Evolutionary conservation across 2,329 filamentous ascomycete species (phyloP).

Genomic region (Graphium sp.): DNA sequence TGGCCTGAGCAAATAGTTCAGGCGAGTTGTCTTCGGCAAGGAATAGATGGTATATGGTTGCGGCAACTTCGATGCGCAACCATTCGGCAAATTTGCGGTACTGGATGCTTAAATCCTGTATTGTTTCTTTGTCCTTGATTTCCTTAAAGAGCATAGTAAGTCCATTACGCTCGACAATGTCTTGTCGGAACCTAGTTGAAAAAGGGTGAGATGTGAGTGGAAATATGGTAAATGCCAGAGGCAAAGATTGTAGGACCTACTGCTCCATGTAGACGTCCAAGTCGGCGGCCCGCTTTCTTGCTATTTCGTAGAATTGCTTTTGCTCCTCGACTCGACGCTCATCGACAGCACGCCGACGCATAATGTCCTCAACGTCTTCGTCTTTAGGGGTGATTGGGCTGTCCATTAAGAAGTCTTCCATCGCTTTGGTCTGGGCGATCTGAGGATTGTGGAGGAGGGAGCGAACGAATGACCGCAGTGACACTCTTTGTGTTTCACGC

Average conservation of each 20-base stretch:
- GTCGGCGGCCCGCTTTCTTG: slow-evolving; percentile 74
- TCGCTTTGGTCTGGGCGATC: slow-evolving; percentile 65
- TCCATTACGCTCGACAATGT: slow-evolving; percentile 58
- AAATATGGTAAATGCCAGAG: background rate
- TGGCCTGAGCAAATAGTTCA: slow-evolving; percentile 85
- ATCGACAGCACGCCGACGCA: slow-evolving; percentile 66
- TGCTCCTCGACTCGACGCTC: slow-evolving; percentile 84
- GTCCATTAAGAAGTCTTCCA: slow-evolving; percentile 66
- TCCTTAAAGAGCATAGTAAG: slow-evolving; percentile 85
- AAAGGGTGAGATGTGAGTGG: background rate
- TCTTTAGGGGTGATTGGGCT: slow-evolving; percentile 60
- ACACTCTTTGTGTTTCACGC: slow-evolving; percentile 81
- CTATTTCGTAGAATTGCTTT: slow-evolving; percentile 88
- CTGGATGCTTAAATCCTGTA: slow-evolving; percentile 78
- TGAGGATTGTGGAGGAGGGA: slow-evolving; percentile 72
- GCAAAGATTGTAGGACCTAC: slow-evolving; percentile 25
- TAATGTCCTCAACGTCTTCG: slow-evolving; percentile 71
- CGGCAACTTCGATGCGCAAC: slow-evolving; percentile 91
- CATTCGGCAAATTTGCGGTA: slow-evolving; percentile 98
- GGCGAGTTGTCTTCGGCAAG: slow-evolving; percentile 96
- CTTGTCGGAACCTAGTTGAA: slow-evolving; percentile 38
- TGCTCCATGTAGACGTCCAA: slow-evolving; percentile 97
- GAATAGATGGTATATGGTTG: slow-evolving; percentile 93
- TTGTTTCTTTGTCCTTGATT: slow-evolving; percentile 77
- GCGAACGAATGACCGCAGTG: slow-evolving; percentile 77